Base-by-base conservation (phyloP, 306 rosid species). In the Citrullus colocynthis region DNA sequence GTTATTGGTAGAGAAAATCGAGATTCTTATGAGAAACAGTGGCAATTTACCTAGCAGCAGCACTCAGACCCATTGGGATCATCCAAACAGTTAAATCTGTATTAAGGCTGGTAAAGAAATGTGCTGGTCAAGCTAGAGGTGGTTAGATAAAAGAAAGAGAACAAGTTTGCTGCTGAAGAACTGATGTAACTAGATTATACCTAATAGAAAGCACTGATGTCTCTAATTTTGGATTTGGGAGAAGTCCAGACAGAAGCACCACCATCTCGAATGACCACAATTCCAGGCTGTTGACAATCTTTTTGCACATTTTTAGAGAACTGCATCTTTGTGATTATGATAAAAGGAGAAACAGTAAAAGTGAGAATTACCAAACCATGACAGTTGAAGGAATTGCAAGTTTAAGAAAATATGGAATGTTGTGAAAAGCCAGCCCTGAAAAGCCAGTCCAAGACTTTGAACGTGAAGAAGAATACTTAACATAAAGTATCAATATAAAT, bases 51-150 rank as follows among this genome's bases (percentile, higher is more conserved):
- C 97, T 90, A 41, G 81, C 88, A 45, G 96, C 92, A 84, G 85
- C 82, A 82, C 97, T 81, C 49, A 93, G 87, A 78, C 96, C 94
- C 75, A 84, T 90, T 28, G 96, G 87, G 84, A 93, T 84, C 90
- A 82, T 89, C 94, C 96, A 93, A 76, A 87, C 76, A 39, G 82
- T 81, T 80, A 87, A 74, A 45, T 81, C 80, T 11, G 96, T 93
- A 80, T 89, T 90, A 75, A 91, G 84, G 81, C 96, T 91, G 86
- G 80, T 24, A 83, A 82, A 24, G 21, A 0, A 37, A 37, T 48
- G 72, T 30, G 61, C 49, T 13, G 54, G 72, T 42, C 15, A 59
- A 77, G 55, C 58, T 45, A 12, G 18, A 58, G 59, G 41, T 61
- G 15, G 17, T 37, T 60, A 41, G 18, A 59, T 76, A 13, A 48